Evolutionary conservation across 1,284 basidiomycete species (phyloP), one percentile per base, ranked within the genome.

Genomic region (Coniferiporia weirii): DNA sequence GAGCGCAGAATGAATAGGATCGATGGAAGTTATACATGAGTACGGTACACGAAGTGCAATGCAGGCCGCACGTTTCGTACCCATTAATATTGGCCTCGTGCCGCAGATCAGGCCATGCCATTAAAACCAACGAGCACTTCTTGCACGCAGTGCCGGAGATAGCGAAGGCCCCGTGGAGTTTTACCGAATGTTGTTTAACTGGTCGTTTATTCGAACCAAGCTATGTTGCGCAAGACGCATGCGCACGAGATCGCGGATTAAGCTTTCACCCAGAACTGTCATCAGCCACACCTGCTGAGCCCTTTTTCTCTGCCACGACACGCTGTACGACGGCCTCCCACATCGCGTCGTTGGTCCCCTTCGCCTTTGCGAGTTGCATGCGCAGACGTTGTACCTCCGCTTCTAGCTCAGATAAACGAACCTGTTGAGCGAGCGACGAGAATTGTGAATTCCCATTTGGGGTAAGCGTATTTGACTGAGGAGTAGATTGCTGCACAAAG

Each of bases 291-390:
- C 8, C 40, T 27, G 32, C 35, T 32, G 38, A 19, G 34, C 44
- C 50, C 43, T 60, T 56, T 27, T 66, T 66, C 10, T 69, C 67
- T 43, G 71, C 69, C 4, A 87, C 71, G n/a, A 83, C 70, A 57
- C 73, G 79, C 63, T 85, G 81, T 34, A 91, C 85, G 2, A 95
- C 82, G 1, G 80, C 82, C 64, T 89, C 87, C 93, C 93, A 95
- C 87, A 95, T 95, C 54, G 82, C 79, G 67, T 95, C 91, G 65
- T 95, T 96, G 59, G 95, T 79, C 36, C 85, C 82, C 67, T 91
- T 91, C 3, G 93, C 93, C 68, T 84, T 87, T 27, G 82, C 83
- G 1, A 96, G 74, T 63, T 92, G 85, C 50, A 82, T 79, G 36
- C 78, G 80, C 59, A 95, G 71, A 20, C 71, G 73, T 55, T 76